Evolutionary conservation across 441 rosid genomes (phyloP).

Genomic region (Kokia cookei): DNA sequence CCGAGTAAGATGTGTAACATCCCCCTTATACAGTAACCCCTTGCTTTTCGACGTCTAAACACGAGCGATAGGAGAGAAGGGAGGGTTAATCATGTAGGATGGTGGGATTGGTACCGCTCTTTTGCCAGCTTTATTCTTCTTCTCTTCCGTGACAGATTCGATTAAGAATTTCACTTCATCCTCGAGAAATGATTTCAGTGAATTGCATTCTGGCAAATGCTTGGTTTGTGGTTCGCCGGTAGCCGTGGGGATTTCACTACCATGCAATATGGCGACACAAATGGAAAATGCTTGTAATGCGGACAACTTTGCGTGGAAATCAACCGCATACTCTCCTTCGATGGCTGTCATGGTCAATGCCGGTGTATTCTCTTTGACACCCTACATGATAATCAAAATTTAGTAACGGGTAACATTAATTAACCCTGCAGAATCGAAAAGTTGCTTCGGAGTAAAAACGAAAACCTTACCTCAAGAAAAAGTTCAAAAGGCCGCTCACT

Average conservation of each 20-base stretch:
- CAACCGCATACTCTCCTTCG: constrained; percentile 69
- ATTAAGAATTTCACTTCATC: constrained; percentile 69
- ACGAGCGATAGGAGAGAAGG: constrained; percentile 85
- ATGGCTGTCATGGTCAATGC: constrained; percentile 55
- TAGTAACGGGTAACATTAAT: not conserved
- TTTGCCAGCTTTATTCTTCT: constrained; percentile 26
- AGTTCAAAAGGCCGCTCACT: constrained; percentile 61
- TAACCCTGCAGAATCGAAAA: not conserved
- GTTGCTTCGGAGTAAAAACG: constrained; percentile 2
- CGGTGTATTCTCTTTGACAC: constrained; percentile 54
- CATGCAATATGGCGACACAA: constrained; percentile 74
- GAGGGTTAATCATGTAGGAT: constrained; percentile 69
- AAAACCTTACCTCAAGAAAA: constrained; percentile 55
- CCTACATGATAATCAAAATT: constrained; percentile 29
- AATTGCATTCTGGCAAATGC: constrained; percentile 42
- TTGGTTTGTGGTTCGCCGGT: constrained; percentile 22
- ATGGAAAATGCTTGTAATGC: constrained; percentile 87
- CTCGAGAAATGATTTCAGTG: constrained; percentile 59
- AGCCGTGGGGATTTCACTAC: constrained; percentile 27
- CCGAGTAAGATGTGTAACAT: not conserved
- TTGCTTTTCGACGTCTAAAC: constrained; percentile 33
- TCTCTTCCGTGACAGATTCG: constrained; percentile 47
- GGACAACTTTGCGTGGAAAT: constrained; percentile 85
- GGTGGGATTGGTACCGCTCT: constrained; percentile 36
- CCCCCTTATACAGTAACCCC: constrained; percentile 10